Base-by-base conservation (phyloP, 2,329 filamentous ascomycete genomes). In the Neoarthrinium moseri region DNA sequence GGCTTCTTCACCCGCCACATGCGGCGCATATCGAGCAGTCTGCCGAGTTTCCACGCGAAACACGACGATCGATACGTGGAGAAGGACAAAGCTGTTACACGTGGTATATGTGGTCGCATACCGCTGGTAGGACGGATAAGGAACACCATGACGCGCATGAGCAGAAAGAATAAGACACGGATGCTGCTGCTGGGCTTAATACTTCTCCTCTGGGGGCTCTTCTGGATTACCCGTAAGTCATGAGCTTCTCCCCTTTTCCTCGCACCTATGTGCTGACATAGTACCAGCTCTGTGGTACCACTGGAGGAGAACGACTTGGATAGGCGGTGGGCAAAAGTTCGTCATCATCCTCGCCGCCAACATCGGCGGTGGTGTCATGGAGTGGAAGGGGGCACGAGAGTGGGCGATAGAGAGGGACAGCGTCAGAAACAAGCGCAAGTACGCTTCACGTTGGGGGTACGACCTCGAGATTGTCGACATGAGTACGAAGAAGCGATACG, bases 341-440 rank as follows among this genome's bases (percentile, higher is more conserved):
- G 94, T 99, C 53, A 87, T 99, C 45, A 91, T 99, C 51, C 75
- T 97, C 17, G 91, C 88, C 20, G 91, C 94, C 45, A 99, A 99
- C 61, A 81, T 95, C 52, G 94, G 94, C 39, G 94, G 94, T 49
- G 94, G 94, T 58, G 94, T 99, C 6, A 97, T 97, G 91, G 92
- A 96, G 62, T 96, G 91, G 92, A 99, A 99, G 68, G 92, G 92
- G 0, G 88, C 92, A 17, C 82, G 91, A 50, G 94, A 99, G 71
- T 99, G 94, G 94, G 94, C 94, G 1, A 95, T 97, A 59, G 94
- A 99, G 71, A 80, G 94, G 65, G 91, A 97, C 72, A 97, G 92
- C 62, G 83, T 97, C 45, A 85, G 86, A 65, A 99, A 99, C 71
- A 99, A 99, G 75, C 86, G 87, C 63, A 87, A 86, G 60, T 99